Evolutionary conservation across 306 rosid species (phyloP), one percentile per base, ranked within the genome.

Genomic region (Vigna angularis): DNA sequence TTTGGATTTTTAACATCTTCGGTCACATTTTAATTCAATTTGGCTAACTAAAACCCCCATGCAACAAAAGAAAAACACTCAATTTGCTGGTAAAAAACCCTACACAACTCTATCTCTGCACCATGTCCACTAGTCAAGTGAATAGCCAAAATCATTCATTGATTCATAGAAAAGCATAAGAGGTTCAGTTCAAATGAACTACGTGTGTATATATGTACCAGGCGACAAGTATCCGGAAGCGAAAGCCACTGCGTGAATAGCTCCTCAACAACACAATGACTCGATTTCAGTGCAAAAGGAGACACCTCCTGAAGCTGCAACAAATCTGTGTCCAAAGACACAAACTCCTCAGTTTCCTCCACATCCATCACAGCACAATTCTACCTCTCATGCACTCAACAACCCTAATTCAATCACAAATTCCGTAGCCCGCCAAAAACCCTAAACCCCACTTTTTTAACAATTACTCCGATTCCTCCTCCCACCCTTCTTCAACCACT

Each of bases 191-290:
- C 49, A 79, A 64, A 49, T 70, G 65, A 82, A 82, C 65, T 45
- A 59, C 11, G 20, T 15, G 30, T 59, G 66, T 59, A 58, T 40
- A 67, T 81, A 85, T 48, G 84, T 89, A 91, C 97, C 97, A 91
- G 80, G 75, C 94, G 88, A 53, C 84, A 77, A 59, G 97, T 91
- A 59, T 91, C 91, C 3, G 94, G 92, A 47, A 89, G 94, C 13
- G 94, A 89, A 79, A 91, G 97, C 97, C 97, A 91, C 86, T 88
- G 97, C 40, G 87, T 72, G 57, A 83, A 91, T 70, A 91, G 83
- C 79, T 91, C 91, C 79, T 89, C 97, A n/a, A 89, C 90, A 69
- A 89, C 86, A 77, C 51, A 59, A 48, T 91, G 92, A 82, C 77
- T 86, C 45, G 88, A 45, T 86, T 91, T 89, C 52, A 91, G 74